Evolutionary conservation across 2,329 filamentous ascomycete genomes (phyloP).

Genomic region (Colletotrichum sp.): DNA sequence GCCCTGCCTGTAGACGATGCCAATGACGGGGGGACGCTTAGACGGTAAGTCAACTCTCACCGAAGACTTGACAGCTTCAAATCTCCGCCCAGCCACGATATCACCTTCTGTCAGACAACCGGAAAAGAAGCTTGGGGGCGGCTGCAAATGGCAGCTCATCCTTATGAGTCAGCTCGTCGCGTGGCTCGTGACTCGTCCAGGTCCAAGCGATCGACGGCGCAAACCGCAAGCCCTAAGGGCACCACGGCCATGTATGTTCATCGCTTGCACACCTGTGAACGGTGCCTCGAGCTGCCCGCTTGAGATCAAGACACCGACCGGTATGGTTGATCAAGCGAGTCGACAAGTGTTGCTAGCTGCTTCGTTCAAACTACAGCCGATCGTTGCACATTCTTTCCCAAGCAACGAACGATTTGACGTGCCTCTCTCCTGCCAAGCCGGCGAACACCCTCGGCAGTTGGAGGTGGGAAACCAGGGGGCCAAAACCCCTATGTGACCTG

Average conservation of each 20-base stretch:
- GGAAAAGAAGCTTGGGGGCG: neutral
- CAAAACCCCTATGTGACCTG: neutral
- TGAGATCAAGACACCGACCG: neutral
- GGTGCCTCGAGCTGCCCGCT: neutral
- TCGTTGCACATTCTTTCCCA: neutral
- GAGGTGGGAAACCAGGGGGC: neutral
- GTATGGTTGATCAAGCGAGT: neutral
- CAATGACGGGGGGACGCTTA: neutral
- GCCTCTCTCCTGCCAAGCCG: neutral
- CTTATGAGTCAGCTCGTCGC: neutral
- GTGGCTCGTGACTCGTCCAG: neutral
- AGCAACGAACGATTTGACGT: neutral
- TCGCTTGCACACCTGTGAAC: neutral
- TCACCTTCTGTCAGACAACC: neutral
- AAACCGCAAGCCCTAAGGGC: neutral
- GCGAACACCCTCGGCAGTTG: constrained; percentile 3
- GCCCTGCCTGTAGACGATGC: neutral
- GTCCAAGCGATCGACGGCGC: neutral
- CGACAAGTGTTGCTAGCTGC: neutral
- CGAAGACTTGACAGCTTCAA: neutral
- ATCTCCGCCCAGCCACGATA: neutral
- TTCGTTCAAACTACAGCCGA: neutral
- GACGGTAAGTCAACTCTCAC: neutral
- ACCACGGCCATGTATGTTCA: neutral
- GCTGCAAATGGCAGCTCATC: neutral